phyloP scores from a whole-genome alignment of 73 alveolate genomes.

The Paramecium octaurelia region DNA sequence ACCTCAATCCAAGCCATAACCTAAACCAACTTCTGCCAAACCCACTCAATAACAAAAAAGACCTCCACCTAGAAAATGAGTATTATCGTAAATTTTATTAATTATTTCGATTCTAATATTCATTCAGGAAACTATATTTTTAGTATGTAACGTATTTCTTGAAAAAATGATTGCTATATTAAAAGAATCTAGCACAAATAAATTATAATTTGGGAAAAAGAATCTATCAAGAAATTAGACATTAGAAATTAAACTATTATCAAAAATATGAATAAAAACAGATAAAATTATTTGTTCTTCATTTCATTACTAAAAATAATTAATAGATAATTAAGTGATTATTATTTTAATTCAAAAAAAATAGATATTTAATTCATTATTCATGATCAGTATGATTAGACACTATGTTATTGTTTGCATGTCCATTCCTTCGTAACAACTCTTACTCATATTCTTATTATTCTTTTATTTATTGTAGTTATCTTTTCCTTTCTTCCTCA shows the following conservation, averaged over 20 bases:
- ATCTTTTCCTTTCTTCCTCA: not conserved
- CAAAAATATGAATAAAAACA: no score
- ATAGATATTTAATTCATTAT: not conserved
- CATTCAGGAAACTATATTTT: no score
- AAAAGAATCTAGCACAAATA: no score
- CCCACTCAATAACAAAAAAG: not conserved
- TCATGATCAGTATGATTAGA: not conserved
- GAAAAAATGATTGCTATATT: no score
- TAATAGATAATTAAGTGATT: not conserved
- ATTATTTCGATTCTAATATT: not conserved
- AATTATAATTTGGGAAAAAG: no score
- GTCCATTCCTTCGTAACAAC: not conserved
- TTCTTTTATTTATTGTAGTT: not conserved
- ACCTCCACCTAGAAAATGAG: not conserved
- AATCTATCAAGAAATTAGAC: no score
- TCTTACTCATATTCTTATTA: not conserved
- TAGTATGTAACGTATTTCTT: no score
- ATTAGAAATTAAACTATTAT: no score
- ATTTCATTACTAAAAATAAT: no score
- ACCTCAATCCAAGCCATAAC: not conserved
- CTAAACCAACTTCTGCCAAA: not conserved
- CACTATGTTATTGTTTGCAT: not conserved
- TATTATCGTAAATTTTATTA: not conserved
- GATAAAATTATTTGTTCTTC: no score
- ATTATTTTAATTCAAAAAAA: not conserved